These are phyloP conservation scores for Flaveria floridana DNA, from an alignment of 140 eudicot species.

Conservation along the genomic window DNA sequence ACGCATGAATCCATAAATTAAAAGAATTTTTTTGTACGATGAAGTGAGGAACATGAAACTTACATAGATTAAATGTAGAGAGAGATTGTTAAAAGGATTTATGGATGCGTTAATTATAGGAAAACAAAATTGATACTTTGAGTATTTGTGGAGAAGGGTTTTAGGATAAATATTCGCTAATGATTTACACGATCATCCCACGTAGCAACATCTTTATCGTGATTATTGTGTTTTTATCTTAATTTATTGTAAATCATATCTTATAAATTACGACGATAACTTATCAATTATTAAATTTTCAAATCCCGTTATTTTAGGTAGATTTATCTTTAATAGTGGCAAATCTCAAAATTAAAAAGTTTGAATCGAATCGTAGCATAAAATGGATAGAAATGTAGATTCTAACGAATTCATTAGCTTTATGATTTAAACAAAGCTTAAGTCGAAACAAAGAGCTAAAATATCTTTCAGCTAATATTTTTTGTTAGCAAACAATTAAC, in stretches of 20 bases:
- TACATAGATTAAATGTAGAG: slow-evolving; percentile 7
- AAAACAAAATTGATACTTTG: slow-evolving; percentile 14
- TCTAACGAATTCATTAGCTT: too few relatives aligned
- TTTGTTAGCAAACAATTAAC: too few relatives aligned
- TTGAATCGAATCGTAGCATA: too few relatives aligned
- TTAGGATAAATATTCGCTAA: slow-evolving; percentile 23
- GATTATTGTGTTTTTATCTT: neutral
- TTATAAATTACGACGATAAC: neutral
- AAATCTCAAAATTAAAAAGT: too few relatives aligned
- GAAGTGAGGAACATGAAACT: slow-evolving; percentile 17
- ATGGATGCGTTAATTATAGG: neutral
- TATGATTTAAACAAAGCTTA: too few relatives aligned
- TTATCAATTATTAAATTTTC: neutral
- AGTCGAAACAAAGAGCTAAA: too few relatives aligned
- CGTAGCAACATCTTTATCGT: neutral
- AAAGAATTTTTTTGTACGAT: neutral
- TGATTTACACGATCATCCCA: slow-evolving; percentile 5
- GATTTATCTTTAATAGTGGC: neutral
- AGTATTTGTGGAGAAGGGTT: slow-evolving; percentile 2
- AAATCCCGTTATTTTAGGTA: neutral
- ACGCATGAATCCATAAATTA: neutral
- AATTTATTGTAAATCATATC: neutral
- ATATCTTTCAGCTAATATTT: too few relatives aligned
- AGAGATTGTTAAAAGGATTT: neutral
- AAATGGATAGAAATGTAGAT: too few relatives aligned